Evolutionary conservation across 306 rosid genomes (phyloP).

Genomic region (Gleditsia sinensis): DNA sequence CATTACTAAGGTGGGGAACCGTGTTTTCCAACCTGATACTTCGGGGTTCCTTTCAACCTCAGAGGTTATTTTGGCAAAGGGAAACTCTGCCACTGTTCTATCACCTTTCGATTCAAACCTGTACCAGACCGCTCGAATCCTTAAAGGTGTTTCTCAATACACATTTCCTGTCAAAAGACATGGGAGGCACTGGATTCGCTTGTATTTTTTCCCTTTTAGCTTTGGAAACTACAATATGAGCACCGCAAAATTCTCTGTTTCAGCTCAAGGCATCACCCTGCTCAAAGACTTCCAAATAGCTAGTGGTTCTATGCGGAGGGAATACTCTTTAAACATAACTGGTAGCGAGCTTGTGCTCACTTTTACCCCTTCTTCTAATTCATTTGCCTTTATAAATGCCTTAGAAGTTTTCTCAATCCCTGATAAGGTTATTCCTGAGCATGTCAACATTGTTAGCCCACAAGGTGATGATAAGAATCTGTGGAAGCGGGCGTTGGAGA

Average conservation of each 20-base stretch:
- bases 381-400: conserved; percentile 72
- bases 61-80: conserved; percentile 30
- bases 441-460: conserved; percentile 35
- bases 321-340: conserved; percentile 56
- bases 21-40: conserved; percentile 51
- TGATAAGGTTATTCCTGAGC: conserved; percentile 47
- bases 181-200: conserved; percentile 72
- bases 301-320: conserved; percentile 38
- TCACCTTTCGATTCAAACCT: conserved; percentile 44
- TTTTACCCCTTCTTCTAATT: conserved; percentile 53
- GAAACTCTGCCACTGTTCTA: conserved; percentile 24
- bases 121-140: conserved; percentile 57
- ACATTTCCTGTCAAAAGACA: conserved; percentile 50
- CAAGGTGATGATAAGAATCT: conserved; percentile 31
- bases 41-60: conserved; percentile 50
- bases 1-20: conserved; percentile 45
- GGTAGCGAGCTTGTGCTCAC: conserved; percentile 46
- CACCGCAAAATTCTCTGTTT: conserved; percentile 62
- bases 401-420: conserved; percentile 65
- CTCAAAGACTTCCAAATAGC: conserved; percentile 45
- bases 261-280: conserved; percentile 59
- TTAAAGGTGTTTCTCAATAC: conserved; percentile 48
- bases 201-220: conserved; percentile 60
- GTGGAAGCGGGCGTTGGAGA: conserved; percentile 53
- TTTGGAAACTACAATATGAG: conserved; percentile 44